Evolutionary conservation across 352 stramenopile genomes (phyloP).

Genomic region (Hyaloperonospora arabidopsidis): DNA sequence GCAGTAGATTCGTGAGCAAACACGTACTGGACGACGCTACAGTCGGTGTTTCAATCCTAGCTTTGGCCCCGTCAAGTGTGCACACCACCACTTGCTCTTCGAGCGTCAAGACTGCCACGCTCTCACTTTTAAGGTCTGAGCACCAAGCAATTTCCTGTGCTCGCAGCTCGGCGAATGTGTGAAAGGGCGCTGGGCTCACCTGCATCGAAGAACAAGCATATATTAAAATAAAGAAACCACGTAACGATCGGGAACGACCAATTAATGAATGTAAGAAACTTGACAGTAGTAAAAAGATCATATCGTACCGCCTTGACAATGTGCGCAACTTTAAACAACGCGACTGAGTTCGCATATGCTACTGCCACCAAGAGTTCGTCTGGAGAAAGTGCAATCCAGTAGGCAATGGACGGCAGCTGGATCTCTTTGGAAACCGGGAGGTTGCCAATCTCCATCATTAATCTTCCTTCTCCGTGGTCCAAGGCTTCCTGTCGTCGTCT

Average conservation of each 20-base stretch:
- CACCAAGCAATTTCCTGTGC: constrained; percentile 51
- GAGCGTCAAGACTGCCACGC: constrained; percentile 36
- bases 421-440: constrained; percentile 34
- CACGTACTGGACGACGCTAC: constrained; percentile 26
- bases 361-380: constrained; percentile 48
- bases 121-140: constrained; percentile 15
- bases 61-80: constrained; percentile 21
- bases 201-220: constrained; percentile 7
- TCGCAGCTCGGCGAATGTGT: constrained; percentile 29
- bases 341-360: constrained; percentile 36
- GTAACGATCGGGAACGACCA: neutral
- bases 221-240: constrained; percentile 4
- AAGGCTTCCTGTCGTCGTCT: constrained; percentile 39
- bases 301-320: constrained; percentile 41
- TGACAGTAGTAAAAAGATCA: neutral
- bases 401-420: constrained; percentile 31
- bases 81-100: constrained; percentile 39
- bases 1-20: neutral
- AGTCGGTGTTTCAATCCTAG: constrained; percentile 14
- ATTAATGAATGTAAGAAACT: neutral
- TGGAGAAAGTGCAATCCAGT: constrained; percentile 45
- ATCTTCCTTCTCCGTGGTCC: constrained; percentile 48
- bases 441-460: constrained; percentile 35
- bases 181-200: constrained; percentile 28
- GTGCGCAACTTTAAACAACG: constrained; percentile 52